Base-by-base conservation (phyloP, 2,329 filamentous ascomycete genomes). In the Colletotrichum caudatum region DNA sequence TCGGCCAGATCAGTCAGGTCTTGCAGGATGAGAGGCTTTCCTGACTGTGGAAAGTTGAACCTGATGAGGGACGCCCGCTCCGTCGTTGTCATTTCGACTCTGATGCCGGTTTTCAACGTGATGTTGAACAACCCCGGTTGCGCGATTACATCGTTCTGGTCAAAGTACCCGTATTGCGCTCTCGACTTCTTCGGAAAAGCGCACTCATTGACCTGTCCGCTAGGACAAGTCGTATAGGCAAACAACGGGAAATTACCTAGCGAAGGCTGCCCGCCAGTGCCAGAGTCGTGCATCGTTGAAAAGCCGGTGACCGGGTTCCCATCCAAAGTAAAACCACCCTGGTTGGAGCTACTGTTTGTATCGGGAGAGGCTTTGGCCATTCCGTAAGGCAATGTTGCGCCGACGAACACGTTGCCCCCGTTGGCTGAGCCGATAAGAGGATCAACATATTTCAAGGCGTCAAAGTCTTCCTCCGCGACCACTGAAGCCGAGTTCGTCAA, bases 201-300 rank as follows among this genome's bases (percentile, higher is more conserved):
- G 78, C 92, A 93, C 9, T 83, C 82, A 75, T 93, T 84, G 65
- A 94, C 80, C 50, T 90, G 86, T 72, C 92, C 88, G 18, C 82
- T 85, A 0, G 86, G 84, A 74, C 92, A 94, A 51, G 84, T 83
- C 5, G 87, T 81, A 73, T 93, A 91, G 0, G 91, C 86, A 74
- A 94, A 94, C 1, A 94, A 82, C 0, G 92, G 90, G 64, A 94
- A 94, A 76, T 93, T 93, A 18, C 92, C 92, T 20, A 94, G 81
- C 5, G 90, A 93, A 0, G 91, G 88, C 1, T 81, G 80, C 9
- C 84, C 84, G 29, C 88, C 88, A 0, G 87, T 90, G 1, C 88
- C 88, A 2, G 85, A 88, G 76, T 90, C 88, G 76, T 90, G 88
- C 81, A 90, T 83, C 48, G 85, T 83, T 16, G 85, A 88, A 78